Percentiles rank a stretch among this genome's conserved stretches.
Conservation (phyloP, 192 early-diverging fungal genomes). For the Entomortierella chlamydospora region DNA sequence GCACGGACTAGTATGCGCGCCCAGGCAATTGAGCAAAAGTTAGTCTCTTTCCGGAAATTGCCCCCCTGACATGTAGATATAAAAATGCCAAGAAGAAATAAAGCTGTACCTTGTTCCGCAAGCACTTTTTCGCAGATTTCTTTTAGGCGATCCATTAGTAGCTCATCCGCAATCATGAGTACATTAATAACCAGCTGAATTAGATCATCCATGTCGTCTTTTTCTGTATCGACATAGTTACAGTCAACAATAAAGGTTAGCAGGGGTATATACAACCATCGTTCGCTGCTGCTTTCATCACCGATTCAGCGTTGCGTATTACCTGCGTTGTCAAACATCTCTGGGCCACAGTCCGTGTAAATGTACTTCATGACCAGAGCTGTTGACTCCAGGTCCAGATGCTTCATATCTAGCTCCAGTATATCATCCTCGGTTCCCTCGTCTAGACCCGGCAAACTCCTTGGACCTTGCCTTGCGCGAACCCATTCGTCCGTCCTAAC, state of each 20-base stretch:
- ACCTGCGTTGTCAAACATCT: conserved; percentile 54
- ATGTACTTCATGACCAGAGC: conserved; percentile 63
- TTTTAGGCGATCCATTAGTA: conserved; percentile 65
- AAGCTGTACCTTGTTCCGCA: conserved; percentile 29
- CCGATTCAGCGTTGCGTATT: not conserved
- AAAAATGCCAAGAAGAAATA: not conserved
- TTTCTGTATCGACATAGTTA: conserved; percentile 26
- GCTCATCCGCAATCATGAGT: conserved; percentile 72
- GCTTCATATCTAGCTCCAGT: conserved; percentile 62
- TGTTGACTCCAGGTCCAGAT: conserved; percentile 64
- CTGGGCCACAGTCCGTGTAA: conserved; percentile 61
- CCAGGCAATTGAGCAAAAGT: no score
- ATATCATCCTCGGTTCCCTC: not conserved
- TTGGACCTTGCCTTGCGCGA: conserved; percentile 28
- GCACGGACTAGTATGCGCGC: conserved; percentile 40
- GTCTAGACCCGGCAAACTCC: not conserved
- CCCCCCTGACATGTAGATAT: no score
- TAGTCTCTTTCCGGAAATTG: no score
- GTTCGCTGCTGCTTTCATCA: not conserved
- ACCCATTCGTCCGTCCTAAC: conserved; percentile 63
- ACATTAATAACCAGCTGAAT: conserved; percentile 66
- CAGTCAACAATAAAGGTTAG: no score
- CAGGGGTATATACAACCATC: no score
- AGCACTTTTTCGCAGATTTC: conserved; percentile 54
- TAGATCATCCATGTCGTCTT: conserved; percentile 58